Percentiles rank a stretch among this genome's conserved stretches.
Evolutionary conservation across 1,284 basidiomycete genomes (phyloP).

Genomic region (Paramarasmius palmivorus): DNA sequence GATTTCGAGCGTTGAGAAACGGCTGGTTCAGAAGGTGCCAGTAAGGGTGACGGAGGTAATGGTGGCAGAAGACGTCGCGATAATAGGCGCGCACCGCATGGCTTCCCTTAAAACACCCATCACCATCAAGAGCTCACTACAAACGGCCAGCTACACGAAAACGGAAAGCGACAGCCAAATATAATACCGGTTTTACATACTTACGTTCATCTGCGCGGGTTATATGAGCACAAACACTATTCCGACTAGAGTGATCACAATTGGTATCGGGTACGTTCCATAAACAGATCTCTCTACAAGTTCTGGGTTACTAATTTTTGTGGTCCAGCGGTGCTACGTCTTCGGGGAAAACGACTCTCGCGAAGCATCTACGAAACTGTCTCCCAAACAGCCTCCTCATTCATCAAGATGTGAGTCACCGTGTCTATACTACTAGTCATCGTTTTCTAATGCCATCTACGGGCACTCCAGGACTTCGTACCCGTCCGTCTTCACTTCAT

Average conservation of each 20-base stretch:
- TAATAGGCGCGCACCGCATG: too few relatives aligned
- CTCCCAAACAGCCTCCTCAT: slow-evolving; percentile 4
- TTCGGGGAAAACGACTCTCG: slow-evolving; percentile 6
- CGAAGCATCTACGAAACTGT: slow-evolving; percentile 7
- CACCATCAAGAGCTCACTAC: too few relatives aligned
- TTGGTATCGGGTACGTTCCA: neutral
- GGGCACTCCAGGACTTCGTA: neutral
- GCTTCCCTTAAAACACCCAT: too few relatives aligned
- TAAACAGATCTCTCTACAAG: neutral
- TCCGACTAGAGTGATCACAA: neutral
- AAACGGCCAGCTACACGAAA: too few relatives aligned
- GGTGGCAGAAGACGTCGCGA: too few relatives aligned
- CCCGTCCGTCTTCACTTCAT: neutral
- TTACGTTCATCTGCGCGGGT: too few relatives aligned
- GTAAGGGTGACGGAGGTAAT: too few relatives aligned
- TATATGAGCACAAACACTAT: slow-evolving; percentile 1
- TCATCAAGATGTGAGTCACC: slow-evolving; percentile 3
- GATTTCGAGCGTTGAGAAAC: too few relatives aligned
- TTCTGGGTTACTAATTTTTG: neutral
- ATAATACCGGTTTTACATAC: too few relatives aligned
- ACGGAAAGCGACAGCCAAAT: too few relatives aligned
- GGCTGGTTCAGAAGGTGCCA: too few relatives aligned
- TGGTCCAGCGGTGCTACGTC: neutral
- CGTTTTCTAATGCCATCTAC: neutral
- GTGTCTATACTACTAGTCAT: neutral